Percentiles rank a stretch among this genome's conserved stretches.
Evolutionary conservation across 2,329 filamentous ascomycete species (phyloP).

Genomic region (Diatrype stigma): DNA sequence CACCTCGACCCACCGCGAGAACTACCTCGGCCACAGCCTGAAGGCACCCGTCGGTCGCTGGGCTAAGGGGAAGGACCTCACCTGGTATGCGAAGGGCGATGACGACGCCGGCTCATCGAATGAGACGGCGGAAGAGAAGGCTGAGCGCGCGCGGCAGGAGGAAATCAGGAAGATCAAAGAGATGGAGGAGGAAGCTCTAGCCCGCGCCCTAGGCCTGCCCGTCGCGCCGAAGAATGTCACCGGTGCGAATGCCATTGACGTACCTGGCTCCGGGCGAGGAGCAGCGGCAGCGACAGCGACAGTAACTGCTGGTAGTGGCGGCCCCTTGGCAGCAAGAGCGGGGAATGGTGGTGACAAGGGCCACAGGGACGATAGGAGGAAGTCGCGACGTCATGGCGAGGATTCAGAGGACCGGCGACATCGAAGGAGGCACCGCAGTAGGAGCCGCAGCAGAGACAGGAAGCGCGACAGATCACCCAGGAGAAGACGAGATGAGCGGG

Average conservation of each 20-base stretch:
- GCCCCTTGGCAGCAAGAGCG: conserved; percentile 5
- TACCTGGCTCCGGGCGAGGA: conserved; percentile 35
- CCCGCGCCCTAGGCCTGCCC: conserved; percentile 75
- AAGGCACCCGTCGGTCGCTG: conserved; percentile 91
- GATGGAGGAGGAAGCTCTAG: conserved; percentile 87
- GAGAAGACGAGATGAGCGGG: conserved; percentile 17
- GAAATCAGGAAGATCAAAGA: conserved; percentile 83
- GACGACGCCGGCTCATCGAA: conserved; percentile 42
- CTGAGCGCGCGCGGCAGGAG: conserved; percentile 61
- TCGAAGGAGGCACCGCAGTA: conserved; percentile 29
- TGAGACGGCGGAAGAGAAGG: conserved; percentile 56
- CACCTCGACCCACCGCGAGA: conserved; percentile 81
- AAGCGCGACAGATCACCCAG: conserved; percentile 25
- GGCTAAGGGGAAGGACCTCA: conserved; percentile 71
- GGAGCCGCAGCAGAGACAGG: conserved; percentile 23
- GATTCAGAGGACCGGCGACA: conserved; percentile 28
- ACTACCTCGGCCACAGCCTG: conserved; percentile 81
- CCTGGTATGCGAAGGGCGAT: conserved; percentile 61
- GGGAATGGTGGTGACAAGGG: conserved; percentile 15
- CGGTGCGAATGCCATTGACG: conserved; percentile 65
- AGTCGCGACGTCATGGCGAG: conserved; percentile 22
- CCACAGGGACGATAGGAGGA: conserved; percentile 14
- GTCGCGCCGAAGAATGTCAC: conserved; percentile 56
- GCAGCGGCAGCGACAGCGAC: not conserved
- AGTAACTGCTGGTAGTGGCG: conserved; percentile 2